Evolutionary conservation across 2,329 filamentous ascomycete species (phyloP).

Genomic region (Knufia fluminis): DNA sequence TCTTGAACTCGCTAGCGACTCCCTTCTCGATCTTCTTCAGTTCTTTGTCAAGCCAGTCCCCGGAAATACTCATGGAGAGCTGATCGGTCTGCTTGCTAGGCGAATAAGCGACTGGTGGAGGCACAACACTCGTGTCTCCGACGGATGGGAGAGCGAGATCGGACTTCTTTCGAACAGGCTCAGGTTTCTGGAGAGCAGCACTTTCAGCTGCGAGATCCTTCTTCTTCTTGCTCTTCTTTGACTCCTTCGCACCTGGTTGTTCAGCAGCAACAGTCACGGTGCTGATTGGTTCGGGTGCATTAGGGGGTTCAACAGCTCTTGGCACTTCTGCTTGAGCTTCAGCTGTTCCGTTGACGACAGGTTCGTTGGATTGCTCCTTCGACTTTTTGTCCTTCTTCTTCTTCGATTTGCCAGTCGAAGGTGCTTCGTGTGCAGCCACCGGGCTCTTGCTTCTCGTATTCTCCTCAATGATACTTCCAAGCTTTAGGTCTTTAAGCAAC

Average conservation of each 20-base stretch:
- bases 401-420: constrained; percentile 30
- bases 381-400: constrained; percentile 37
- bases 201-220: constrained; percentile 7
- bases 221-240: constrained; percentile 23
- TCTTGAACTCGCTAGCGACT: constrained; percentile 38
- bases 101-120: neutral
- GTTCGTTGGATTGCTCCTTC: constrained; percentile 9
- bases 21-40: constrained; percentile 45
- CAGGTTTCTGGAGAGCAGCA: constrained; percentile 6
- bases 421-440: constrained; percentile 20
- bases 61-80: constrained; percentile 36
- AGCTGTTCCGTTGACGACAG: neutral
- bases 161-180: constrained; percentile 7
- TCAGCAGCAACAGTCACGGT: neutral
- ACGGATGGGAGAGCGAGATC: neutral
- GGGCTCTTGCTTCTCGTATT: constrained; percentile 31
- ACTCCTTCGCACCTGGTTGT: constrained; percentile 13
- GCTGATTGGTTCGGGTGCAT: neutral
- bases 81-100: constrained; percentile 17
- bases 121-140: constrained; percentile 3
- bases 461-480: constrained; percentile 31
- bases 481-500: constrained; percentile 60
- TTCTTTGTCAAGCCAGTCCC: constrained; percentile 52
- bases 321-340: neutral
- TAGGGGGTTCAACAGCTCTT: neutral